Evolutionary conservation across 306 rosid species (phyloP), one percentile per base, ranked within the genome.

Genomic region (Dicorynia guianensis): DNA sequence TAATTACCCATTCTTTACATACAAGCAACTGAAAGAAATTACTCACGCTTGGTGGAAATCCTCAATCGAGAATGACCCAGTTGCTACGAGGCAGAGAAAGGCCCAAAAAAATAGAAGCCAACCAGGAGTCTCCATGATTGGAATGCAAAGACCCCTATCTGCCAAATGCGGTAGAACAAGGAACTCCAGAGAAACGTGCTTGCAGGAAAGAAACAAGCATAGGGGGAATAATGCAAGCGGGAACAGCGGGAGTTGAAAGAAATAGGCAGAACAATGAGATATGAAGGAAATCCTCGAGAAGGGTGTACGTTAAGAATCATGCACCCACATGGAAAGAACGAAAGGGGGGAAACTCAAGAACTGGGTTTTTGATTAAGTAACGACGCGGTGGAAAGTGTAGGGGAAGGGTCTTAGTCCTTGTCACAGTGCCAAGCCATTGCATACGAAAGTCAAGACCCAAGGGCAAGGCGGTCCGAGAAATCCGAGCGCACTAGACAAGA

Each of bases 1-100:
- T 40, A 36, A 55, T 72, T 14, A 69, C 13, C 59, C 71, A 18
- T 56, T 12, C 66, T 13, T 50, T 18, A 59, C 58, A 82, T 56
- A 61, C 64, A 61, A 59, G 71, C n/a, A 59, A 48, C 13, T 7
- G 30, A 38, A 43, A 43, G 14, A 52, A 67, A 72, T 34, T 2
- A 82, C 98, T 85, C 59, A 93, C 98, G 98, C 87, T 69, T 85
- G 94, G 77, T 77, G 87, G 42, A 79, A 81, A 77, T 82, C 58
- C 55, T 69, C 82, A 62, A 90, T 77, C 46, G 86, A 48, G 15
- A 79, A 73, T 46, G 83, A 77, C 67, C 79, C 78, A 65, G 86
- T 81, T 60, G 91, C 86, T 54, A 83, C 81, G 60, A 83, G 49
- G 71, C 80, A 88, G 34, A 68, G 67, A 64, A 50, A 61, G 44